Evolutionary conservation across 2,329 filamentous ascomycete species (phyloP), one percentile per base, ranked within the genome.

Genomic region (Pseudocercospora fijiensis): DNA sequence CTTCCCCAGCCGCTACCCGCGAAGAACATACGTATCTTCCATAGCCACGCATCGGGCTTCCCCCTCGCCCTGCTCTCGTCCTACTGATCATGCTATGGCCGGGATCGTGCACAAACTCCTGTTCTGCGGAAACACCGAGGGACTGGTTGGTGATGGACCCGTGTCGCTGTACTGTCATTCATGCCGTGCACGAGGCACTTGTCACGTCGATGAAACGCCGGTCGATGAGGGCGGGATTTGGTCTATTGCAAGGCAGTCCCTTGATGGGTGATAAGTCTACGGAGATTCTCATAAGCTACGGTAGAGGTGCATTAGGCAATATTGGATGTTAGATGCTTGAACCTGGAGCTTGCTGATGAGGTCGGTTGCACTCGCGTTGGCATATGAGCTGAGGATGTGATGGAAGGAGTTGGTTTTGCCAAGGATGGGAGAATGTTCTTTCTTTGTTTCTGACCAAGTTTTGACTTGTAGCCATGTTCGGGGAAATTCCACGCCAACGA

Each of bases 401-500:
- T 52, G 16, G 27, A 18, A 47, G 33, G n/a, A 26, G 20, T 20
- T 10, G 37, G 41, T 30, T 57, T 52, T 41, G 30, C 41, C 20
- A n/a, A 51, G 37, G 13, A 22, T 13, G 3, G 8, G 11, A 8
- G 28, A 56, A 33, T 58, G 51, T 33, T 53, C 27, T n/a, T 33
- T 22, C 45, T 27, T 55, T 60, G 59, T 59, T 24, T 37, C 20
- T 51, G 26, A 26, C 16, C 47, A 49, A 55, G 59, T 61, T 59
- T 30, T 49, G 59, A 16, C 16, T 65, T 24, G 37, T 22, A n/a
- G 28, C 41, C 53, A 37, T 58, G 22, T 33, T 52, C 60, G 51
- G 60, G 37, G 51, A 60, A 61, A 61, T 45, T 13, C 43, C 26
- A 52, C 27, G 58, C 61, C 58, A 66, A 43, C 28, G 43, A 58